Base-by-base conservation (phyloP, 345 rosid species). In the Cochlearia excelsa region DNA sequence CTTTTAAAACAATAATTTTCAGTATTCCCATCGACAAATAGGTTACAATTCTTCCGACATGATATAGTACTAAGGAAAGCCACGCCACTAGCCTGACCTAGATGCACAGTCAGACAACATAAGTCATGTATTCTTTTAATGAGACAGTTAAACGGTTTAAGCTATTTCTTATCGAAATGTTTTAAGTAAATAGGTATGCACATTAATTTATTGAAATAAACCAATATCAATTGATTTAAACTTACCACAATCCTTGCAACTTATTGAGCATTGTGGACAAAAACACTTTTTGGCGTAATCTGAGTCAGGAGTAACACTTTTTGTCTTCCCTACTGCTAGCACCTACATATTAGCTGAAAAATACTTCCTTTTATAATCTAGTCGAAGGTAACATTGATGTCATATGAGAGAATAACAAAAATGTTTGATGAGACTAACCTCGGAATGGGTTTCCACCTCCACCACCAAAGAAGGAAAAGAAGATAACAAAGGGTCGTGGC, bases 11-110 rank as follows among this genome's bases (percentile, higher is more conserved):
- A 76, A 93, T 91, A 54, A 80, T 46, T 76, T 93, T 85, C 66
- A 90, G 96, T 80, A 90, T 93, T 70, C 99, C 99, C 97, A 89
- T 84, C 30, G 99, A 93, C 54, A 93, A 67, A 72, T 75, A 87
- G 57, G 99, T 89, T 61, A 84, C 95, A 67, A 93, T 76, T 79
- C 99, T 81, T 75, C 96, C 97, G 34, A 93, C 97, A 38, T 95
- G 99, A 74, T 93, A 93, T 57, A 93, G 71, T 69, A 93, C 49
- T 78, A 93, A 75, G 65, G 99, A 93, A 57, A 93, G 96, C 97
- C 99, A 93, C 40, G 99, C 96, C 74, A 93, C 99, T 74, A 96
- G 99, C 71, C 92, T 93, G 78, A 89, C 99, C 99, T 93, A 82
- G 74, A 88, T 50, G 61, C 67, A 80, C 73, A 57, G 64, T 67